Evolutionary conservation across 148 eudicot species (phyloP).

Genomic region (Pharnaceum exiguum): DNA sequence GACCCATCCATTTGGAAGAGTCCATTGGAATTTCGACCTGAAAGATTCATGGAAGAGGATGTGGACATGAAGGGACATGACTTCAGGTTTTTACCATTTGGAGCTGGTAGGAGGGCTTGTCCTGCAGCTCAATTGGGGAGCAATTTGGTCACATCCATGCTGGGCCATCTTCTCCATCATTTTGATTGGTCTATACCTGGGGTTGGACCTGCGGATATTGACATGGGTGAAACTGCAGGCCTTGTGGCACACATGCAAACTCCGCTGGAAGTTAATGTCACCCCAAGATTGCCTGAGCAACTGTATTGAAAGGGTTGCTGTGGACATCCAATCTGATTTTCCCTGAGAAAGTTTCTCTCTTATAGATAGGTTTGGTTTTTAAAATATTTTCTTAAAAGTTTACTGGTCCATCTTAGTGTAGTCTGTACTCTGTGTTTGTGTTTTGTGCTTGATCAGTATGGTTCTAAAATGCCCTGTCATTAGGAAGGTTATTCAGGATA

Average conservation of each 20-base stretch:
- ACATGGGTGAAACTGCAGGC: slow-evolving; percentile 21
- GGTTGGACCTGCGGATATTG: slow-evolving; percentile 27
- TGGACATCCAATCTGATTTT: not conserved
- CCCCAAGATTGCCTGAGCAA: slow-evolving; percentile 21
- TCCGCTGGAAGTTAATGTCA: slow-evolving; percentile 21
- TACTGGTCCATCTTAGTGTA: too few relatives aligned
- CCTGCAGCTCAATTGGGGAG: slow-evolving; percentile 30
- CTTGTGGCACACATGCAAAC: slow-evolving; percentile 22
- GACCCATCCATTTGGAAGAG: slow-evolving; percentile 25
- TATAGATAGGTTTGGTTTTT: not conserved
- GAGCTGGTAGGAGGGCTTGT: slow-evolving; percentile 30
- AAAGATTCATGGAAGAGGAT: slow-evolving; percentile 35
- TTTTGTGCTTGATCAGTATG: too few relatives aligned
- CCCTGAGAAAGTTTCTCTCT: not conserved
- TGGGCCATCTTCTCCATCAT: slow-evolving; percentile 34
- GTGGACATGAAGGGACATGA: slow-evolving; percentile 35
- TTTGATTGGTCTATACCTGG: slow-evolving; percentile 29
- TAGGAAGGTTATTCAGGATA: too few relatives aligned
- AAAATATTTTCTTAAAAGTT: too few relatives aligned
- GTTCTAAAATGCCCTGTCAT: too few relatives aligned
- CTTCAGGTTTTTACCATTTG: slow-evolving; percentile 31
- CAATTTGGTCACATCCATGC: slow-evolving; percentile 32
- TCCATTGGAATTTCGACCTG: slow-evolving; percentile 35
- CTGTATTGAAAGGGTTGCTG: slow-evolving; percentile 14
- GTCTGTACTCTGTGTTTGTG: too few relatives aligned